A percentile compares a stretch with the other conserved stretches of the same genome.
Evolutionary conservation across 306 rosid species (phyloP).

Genomic region (Lathyrus aphaca): DNA sequence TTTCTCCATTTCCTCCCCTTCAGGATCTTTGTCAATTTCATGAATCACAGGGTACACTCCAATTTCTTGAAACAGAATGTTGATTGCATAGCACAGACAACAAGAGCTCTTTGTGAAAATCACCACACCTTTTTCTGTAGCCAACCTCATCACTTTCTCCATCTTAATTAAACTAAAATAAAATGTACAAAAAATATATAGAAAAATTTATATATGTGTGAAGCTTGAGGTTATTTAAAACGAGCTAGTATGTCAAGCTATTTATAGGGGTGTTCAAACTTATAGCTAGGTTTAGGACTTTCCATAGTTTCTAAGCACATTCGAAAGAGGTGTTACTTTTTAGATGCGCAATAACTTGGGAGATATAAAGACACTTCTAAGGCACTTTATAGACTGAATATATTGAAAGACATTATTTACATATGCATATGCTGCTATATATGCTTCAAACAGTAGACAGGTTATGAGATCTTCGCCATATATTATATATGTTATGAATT

Average conservation of each 20-base stretch:
- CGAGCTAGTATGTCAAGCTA: constrained; percentile 58
- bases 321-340: constrained; percentile 60
- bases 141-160: constrained; percentile 85
- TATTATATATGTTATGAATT: constrained; percentile 39
- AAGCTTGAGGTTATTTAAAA: constrained; percentile 53
- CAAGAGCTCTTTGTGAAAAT: constrained; percentile 96
- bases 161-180: constrained; percentile 29
- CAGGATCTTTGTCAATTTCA: constrained; percentile 90
- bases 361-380: constrained; percentile 40
- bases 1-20: constrained; percentile 83
- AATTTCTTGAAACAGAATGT: constrained; percentile 71
- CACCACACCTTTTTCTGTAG: constrained; percentile 77
- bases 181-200: background rate
- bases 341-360: constrained; percentile 66
- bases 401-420: constrained; percentile 53
- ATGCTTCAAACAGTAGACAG: constrained; percentile 46
- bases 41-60: constrained; percentile 61
- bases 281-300: constrained; percentile 8
- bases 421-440: constrained; percentile 44
- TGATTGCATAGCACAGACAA: constrained; percentile 88
- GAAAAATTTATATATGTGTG: constrained; percentile 42
- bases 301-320: constrained; percentile 44
- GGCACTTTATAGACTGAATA: constrained; percentile 40
- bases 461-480: constrained; percentile 34
- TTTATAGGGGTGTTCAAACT: constrained; percentile 66